Conservation (phyloP, 495 filamentous ascomycete species). For the Talaromyces adpressus region DNA sequence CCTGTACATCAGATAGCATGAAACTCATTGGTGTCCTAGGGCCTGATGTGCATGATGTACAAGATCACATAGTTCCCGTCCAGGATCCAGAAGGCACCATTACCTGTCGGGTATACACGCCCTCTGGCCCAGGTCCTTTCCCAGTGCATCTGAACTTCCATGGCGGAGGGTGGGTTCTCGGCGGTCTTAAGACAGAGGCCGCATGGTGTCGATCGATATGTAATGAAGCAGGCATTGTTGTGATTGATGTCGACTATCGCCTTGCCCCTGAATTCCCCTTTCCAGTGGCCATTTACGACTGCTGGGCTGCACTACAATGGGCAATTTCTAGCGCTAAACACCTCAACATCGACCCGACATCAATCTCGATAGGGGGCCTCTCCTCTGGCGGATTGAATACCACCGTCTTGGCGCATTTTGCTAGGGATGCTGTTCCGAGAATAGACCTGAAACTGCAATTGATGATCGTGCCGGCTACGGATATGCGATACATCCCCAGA, state of each 20-base stretch:
- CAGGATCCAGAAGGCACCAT: conserved; percentile 25
- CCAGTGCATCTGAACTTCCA: conserved; percentile 40
- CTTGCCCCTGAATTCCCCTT: conserved; percentile 28
- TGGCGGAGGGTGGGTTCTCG: conserved; percentile 40
- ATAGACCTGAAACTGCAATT: conserved; percentile 23
- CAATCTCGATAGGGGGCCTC: conserved; percentile 39
- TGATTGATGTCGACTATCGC: conserved; percentile 36
- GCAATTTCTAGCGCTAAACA: conserved; percentile 24
- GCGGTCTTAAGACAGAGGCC: conserved; percentile 31
- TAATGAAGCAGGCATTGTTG: conserved; percentile 29
- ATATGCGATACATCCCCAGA: conserved; percentile 17
- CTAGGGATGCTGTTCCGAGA: conserved; percentile 26
- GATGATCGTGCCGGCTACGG: conserved; percentile 19
- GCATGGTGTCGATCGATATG: conserved; percentile 36
- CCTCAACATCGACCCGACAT: conserved; percentile 43
- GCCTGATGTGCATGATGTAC: conserved; percentile 24
- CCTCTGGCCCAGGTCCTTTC: conserved; percentile 28
- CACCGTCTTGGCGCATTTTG: conserved; percentile 36
- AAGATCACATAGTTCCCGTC: conserved; percentile 25
- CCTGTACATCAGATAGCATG: not conserved
- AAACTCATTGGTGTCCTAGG: conserved; percentile 2
- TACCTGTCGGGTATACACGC: conserved; percentile 29
- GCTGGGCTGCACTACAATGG: conserved; percentile 38
- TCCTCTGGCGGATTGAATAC: conserved; percentile 38
- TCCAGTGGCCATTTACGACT: conserved; percentile 25